These are phyloP conservation scores for Fusarium algeriense DNA, from an alignment of 2,329 filamentous ascomycete genomes.

Conservation along the genomic window DNA sequence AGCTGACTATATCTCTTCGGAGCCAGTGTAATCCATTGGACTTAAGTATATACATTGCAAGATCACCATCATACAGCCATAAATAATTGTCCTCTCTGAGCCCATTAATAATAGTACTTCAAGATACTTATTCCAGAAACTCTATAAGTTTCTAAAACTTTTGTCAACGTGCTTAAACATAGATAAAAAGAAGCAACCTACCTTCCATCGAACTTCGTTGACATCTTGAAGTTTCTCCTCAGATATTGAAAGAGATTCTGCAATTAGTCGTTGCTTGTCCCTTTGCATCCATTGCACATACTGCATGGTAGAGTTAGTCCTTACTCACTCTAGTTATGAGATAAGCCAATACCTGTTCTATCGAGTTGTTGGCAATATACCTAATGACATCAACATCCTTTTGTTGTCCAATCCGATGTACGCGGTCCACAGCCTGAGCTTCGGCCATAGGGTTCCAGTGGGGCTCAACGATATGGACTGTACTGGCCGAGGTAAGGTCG, in stretches of 20 bases:
- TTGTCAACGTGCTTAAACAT: rapidly evolving
- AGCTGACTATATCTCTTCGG: too few species aligned
- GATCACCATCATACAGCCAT: too few species aligned
- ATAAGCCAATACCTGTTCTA: background rate
- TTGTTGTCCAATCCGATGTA: background rate
- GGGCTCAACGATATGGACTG: background rate
- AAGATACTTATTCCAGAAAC: background rate
- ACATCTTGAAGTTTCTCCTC: background rate
- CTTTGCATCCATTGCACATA: background rate
- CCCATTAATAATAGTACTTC: too few species aligned
- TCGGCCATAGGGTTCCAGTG: background rate
- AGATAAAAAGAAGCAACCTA: background rate
- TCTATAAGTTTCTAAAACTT: background rate
- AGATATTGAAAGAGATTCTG: background rate
- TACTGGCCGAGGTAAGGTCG: background rate
- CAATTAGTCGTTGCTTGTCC: background rate
- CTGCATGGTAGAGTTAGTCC: rapidly evolving
- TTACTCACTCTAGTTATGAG: rapidly evolving
- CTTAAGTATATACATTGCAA: too few species aligned
- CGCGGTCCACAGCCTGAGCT: background rate
- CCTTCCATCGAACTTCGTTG: background rate
- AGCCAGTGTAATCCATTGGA: too few species aligned
- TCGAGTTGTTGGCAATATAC: background rate
- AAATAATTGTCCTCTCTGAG: too few species aligned
- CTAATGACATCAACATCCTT: background rate